Base-by-base conservation (phyloP, 2,329 filamentous ascomycete genomes). In the Aspergillus aculeatus region DNA sequence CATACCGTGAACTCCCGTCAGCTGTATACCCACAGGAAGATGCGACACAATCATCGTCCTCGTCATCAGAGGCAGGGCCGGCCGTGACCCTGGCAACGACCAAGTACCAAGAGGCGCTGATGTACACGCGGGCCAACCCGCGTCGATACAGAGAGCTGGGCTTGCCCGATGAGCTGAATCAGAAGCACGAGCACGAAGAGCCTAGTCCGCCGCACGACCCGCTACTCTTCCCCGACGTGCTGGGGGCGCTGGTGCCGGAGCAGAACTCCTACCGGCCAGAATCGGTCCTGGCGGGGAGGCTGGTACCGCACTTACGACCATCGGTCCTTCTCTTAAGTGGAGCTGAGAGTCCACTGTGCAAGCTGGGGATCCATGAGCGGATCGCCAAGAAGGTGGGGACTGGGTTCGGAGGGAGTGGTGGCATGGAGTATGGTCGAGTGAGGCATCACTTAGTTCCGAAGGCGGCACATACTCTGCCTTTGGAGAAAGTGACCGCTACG, bases 391-490 rank as follows among this genome's bases (percentile, higher is more conserved):
- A 65, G 50, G 52, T 75, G 60, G 59, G 74, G 57, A 54, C 66
- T 47, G 41, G 75, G 59, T 16, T 73, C 59, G 63, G 77, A 59
- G 64, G 77, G 62, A 59, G 70, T 66, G 70, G 68, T 47, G 68
- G 66, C 88, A 90, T 2, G 87, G 89, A 23, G 35, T 81, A 81
- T 23, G 66, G 66, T 19, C 56, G 63, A 6, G 70, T 72, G 5
- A 60, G 63, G 26, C 62, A 67, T 50, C 62, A 68, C 10, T 26
- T 65, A 12, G 61, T 71, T 47, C 52, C 65, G 23, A 63, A 66
- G 29, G 59, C 66, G 11, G 64, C 64, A 2, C 70, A 72, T 55
- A 54, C 67, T 10, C 60, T 71, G 21, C 69, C 69, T 2, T 66
- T 71, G 62, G 70, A 73, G 59, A 68, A 66, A 14, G 61, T 69